Evolutionary conservation across 2,329 filamentous ascomycete genomes (phyloP), one percentile per base, ranked within the genome.

Genomic region (Byssothecium circinans): DNA sequence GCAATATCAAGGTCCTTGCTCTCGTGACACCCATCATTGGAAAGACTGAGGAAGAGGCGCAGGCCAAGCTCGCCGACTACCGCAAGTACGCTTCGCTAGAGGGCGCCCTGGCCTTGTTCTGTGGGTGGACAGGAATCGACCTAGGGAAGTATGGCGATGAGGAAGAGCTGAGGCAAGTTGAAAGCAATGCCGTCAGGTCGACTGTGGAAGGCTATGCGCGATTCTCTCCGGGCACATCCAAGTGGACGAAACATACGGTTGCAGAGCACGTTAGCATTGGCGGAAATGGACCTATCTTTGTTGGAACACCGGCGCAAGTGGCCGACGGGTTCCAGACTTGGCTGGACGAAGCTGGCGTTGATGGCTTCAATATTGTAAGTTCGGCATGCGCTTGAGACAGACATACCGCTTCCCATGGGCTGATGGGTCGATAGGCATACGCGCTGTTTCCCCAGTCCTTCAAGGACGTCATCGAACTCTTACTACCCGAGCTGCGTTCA

Each of bases 81-180:
- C 74, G 78, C 8, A 76, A 78, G 45, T 82, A 87, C 59, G 86
- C 83, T 0, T 80, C 79, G 2, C 75, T 80, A 34, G 86, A 86
- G 54, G 87, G 87, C 2, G 86, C 85, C 0, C 63, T 89, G 47
- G 83, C 86, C 1, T 68, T 89, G 15, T 90, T 89, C 57, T 85
- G 85, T 17, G 87, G 87, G 1, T 90, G 86, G 86, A 89, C 86
- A 0, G 87, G 84, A 0, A 84, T 86, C 38, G 81, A 87, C 61
- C 69, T 87, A 19, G 73, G 76, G 6, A 71, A 77, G 35, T 86
- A 85, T 54, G 78, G 72, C 0, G 83, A 86, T 20, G 83, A 86
- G 34, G 78, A 86, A 59, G 84, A 87, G 62, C 68, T 87, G 41
- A 70, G 82, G 11, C 73, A 81, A 45, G 81, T 85, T n/a, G 77